These are phyloP conservation scores for Pseudonectria buxi DNA, from an alignment of 2,329 filamentous ascomycete species.

Conservation along the genomic window DNA sequence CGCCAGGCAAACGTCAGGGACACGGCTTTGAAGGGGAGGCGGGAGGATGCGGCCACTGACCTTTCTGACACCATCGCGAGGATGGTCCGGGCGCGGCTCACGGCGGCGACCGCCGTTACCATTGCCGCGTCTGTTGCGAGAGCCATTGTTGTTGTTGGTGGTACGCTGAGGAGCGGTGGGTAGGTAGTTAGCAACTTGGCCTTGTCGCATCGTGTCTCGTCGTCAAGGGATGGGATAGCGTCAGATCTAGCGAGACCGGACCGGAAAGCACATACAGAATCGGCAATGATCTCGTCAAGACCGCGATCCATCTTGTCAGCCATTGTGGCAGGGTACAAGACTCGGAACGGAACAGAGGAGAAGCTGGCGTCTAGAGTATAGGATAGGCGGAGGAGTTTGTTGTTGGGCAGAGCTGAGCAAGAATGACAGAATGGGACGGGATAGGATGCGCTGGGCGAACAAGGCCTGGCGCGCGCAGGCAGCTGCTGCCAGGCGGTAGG, in stretches of 20 bases:
- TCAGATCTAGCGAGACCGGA: conserved; percentile 3
- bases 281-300: conserved; percentile 51
- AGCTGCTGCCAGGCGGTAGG: too few relatives aligned
- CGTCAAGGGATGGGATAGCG: too few relatives aligned
- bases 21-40: conserved; percentile 5
- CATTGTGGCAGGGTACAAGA: conserved; percentile 19
- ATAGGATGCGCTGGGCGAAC: too few relatives aligned
- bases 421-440: too few relatives aligned
- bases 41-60: conserved; percentile 36
- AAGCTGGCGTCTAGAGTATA: too few relatives aligned
- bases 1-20: conserved; percentile 10
- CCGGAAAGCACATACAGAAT: conserved; percentile 30
- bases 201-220: conserved; percentile 1
- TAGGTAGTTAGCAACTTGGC: conserved; percentile 11
- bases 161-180: conserved; percentile 14
- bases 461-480: too few relatives aligned
- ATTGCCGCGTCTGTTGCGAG: conserved; percentile 29
- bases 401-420: too few relatives aligned
- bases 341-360: too few relatives aligned
- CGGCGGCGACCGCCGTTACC: conserved; percentile 28
- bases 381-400: too few relatives aligned
- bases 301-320: conserved; percentile 45
- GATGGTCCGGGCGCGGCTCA: conserved; percentile 42
- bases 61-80: conserved; percentile 88
- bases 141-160: conserved; percentile 26